Percentiles rank a stretch among this genome's conserved stretches.
Evolutionary conservation across 2,329 filamentous ascomycete genomes (phyloP).

Genomic region (Kalaharituber pfeilii): DNA sequence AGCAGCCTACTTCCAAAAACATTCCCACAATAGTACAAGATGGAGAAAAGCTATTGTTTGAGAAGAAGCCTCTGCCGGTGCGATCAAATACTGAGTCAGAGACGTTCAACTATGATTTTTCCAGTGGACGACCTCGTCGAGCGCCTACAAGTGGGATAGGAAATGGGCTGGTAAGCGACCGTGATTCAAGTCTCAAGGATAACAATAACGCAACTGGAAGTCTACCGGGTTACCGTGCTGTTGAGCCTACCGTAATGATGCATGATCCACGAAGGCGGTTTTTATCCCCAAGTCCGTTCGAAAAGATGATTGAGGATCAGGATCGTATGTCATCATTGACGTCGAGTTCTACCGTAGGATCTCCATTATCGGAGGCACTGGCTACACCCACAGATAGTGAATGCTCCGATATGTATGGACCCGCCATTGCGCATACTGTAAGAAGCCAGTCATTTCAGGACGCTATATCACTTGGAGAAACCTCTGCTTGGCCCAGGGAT

Average conservation of each 20-base stretch:
- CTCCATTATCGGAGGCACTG: constrained; percentile 17
- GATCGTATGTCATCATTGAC: constrained; percentile 19
- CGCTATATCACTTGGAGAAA: not conserved
- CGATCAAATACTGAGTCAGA: not conserved
- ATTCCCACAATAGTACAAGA: not conserved
- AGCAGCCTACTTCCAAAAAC: not conserved
- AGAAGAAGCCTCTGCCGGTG: not conserved
- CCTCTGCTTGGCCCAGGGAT: not conserved
- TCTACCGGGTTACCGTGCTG: not conserved
- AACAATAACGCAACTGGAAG: not conserved
- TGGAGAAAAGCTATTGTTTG: not conserved
- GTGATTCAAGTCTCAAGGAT: not conserved
- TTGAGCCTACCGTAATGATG: not conserved
- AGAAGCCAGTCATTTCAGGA: not conserved
- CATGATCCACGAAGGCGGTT: constrained; percentile 3
- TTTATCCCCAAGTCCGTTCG: constrained; percentile 11
- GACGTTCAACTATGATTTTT: not conserved
- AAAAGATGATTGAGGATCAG: not conserved
- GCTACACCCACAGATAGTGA: constrained; percentile 14
- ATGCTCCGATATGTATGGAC: constrained; percentile 4
- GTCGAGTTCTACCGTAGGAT: constrained; percentile 18
- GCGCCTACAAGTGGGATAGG: not conserved
- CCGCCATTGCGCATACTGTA: not conserved
- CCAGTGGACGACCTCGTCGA: not conserved
- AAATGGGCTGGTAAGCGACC: not conserved